Evolutionary conservation across 2,329 filamentous ascomycete species (phyloP), one percentile per base, ranked within the genome.

Genomic region (Huntiella moniliformis): DNA sequence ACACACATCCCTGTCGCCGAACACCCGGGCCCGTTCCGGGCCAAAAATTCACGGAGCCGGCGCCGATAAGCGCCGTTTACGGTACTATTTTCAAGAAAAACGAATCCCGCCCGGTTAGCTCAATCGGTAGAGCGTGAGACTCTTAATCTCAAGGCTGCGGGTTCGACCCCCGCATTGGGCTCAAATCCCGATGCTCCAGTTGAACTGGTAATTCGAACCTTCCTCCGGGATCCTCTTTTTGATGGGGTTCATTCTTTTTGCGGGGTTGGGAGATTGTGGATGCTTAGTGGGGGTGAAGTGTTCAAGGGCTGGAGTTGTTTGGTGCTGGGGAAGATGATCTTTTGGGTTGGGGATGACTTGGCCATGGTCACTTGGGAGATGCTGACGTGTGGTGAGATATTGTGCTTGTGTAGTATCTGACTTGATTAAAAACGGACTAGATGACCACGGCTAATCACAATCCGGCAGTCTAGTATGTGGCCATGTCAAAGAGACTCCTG

Each of bases 41-140:
- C 22, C 22, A 8, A 28, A 28, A 28, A 10, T 28, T 28, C 10
- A 10, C 22, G 22, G 22, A 8, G 1, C 7, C 22, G 22, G 22
- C 2, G 22, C 22, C 22, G 22, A 28, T 28, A 28, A 28, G 22
- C 22, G 22, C 22, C 22, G 22, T 28, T 28, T 28, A 28, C 22
- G 22, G 6, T 28, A 8, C 10, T 7, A 7, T 28, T 28, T 28
- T 28, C 22, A 28, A 28, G 22, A 28, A 28, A 28, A 28, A 5
- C 22, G 44, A 45, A 45, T 37, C 44, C 46, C 31, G 67, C 67
- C 67, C 63, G 67, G 68, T 66, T 75, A 75, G 71, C 71, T 75
- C 71, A 75, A 74, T 75, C 70, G 70, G 71, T 77, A 79, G 74
- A 79, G 74, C 74, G 73, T 77, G 68, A 76, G 74, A 77, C 74